Evolutionary conservation across 495 filamentous ascomycete genomes (phyloP).

Genomic region (Penicillium argentinense): DNA sequence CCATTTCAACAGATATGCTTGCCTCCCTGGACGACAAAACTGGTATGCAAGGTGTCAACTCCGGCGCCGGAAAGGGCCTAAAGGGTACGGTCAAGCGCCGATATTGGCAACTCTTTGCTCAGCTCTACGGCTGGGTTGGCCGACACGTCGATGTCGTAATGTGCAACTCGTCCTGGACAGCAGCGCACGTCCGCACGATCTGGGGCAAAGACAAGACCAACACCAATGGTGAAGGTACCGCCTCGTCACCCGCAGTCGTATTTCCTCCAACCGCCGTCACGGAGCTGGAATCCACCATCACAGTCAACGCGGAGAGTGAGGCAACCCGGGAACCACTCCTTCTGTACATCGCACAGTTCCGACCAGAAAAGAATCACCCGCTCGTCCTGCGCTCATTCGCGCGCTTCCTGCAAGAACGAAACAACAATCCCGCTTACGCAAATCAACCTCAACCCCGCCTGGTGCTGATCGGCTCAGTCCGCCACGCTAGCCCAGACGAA

Average conservation of each 20-base stretch:
- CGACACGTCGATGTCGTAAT: constrained; percentile 85
- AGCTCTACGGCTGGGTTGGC: constrained; percentile 77
- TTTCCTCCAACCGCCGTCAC: constrained; percentile 90
- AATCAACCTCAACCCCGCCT: constrained; percentile 48
- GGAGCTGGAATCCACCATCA: constrained; percentile 70
- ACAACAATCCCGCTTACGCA: constrained; percentile 44
- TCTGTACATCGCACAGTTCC: constrained; percentile 95
- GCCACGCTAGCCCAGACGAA: constrained; percentile 73
- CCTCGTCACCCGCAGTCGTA: constrained; percentile 57
- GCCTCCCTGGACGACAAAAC: constrained; percentile 67
- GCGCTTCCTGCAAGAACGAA: constrained; percentile 56
- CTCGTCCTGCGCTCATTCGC: constrained; percentile 83
- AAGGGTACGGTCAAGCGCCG: constrained; percentile 65
- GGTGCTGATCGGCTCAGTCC: constrained; percentile 83
- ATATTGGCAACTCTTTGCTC: constrained; percentile 88
- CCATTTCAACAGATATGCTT: constrained; percentile 98
- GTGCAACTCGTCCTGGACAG: constrained; percentile 96
- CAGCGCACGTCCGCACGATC: constrained; percentile 73
- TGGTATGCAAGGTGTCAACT: constrained; percentile 76
- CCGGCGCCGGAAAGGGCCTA: constrained; percentile 69
- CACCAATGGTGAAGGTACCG: constrained; percentile 29
- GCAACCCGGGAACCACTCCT: constrained; percentile 63
- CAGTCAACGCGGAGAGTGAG: constrained; percentile 66
- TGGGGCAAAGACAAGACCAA: constrained; percentile 58
- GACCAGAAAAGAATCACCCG: constrained; percentile 93